Evolutionary conservation across 768 basidiomycete species (phyloP), one percentile per base, ranked within the genome.

Genomic region (Kwoniella sp.): DNA sequence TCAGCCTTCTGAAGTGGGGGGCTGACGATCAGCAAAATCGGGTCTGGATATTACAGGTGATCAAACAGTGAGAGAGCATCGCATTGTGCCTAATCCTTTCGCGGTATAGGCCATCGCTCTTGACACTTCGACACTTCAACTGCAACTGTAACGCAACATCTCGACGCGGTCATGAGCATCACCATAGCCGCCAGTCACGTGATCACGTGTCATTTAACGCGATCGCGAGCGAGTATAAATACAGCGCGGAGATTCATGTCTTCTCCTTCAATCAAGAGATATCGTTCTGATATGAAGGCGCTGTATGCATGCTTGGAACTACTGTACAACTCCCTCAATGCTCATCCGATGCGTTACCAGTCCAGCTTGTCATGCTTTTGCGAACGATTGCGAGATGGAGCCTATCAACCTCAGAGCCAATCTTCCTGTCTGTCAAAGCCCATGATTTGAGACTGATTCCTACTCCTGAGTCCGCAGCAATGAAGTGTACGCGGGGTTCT

Each of bases 401-500:
- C n/a, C n/a, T n/a, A n/a, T n/a, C n/a, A n/a, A n/a, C n/a, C n/a
- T n/a, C n/a, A n/a, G n/a, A n/a, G n/a, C n/a, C n/a, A n/a, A n/a
- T n/a, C n/a, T n/a, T n/a, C n/a, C n/a, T n/a, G n/a, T 34, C 13
- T 34, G 5, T 34, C 34, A 13, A 34, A 13, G 7, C 20, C 41
- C 41, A 45, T 17, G 3, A 11, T 17, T 45, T 45, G 34, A 7
- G 34, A 11, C 3, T 45, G 11, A 9, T 17, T 45, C 11, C 41
- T 45, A 45, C 41, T 45, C 41, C 15, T 45, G 41, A 9, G 41
- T 45, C 23, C 72, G 65, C 67, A 82, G 69, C 61, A 82, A 82
- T 13, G 73, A 73, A 73, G 85, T 88, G 81, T 92, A 96, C 7
- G 95, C 87, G 29, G 86, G 84, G 74, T 96, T 98, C 48, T 90